phyloP scores from a whole-genome alignment of 805 yeast species.

The Geotrichum ghanense region DNA sequence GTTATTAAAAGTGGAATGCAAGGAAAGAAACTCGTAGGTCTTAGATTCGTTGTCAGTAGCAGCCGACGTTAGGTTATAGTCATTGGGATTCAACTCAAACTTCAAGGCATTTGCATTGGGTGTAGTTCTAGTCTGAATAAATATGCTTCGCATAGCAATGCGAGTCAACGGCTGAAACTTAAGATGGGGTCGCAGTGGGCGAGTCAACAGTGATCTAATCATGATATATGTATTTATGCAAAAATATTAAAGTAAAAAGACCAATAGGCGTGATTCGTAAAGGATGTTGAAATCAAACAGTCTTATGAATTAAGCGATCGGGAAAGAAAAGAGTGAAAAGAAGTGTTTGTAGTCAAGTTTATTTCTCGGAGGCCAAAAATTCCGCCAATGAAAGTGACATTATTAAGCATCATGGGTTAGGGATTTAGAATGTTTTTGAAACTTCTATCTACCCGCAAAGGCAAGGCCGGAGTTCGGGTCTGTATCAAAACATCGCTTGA shows the following conservation, averaged over 20 bases:
- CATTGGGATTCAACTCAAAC: constrained; percentile 28
- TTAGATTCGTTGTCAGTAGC: background rate
- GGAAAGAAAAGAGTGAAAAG: too few relatives aligned
- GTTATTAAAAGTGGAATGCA: background rate
- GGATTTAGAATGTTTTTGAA: too few relatives aligned
- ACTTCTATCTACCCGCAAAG: too few relatives aligned
- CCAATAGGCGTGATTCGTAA: too few relatives aligned
- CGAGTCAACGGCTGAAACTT: background rate
- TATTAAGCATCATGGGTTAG: background rate
- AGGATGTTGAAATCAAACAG: too few relatives aligned
- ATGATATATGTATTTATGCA: too few relatives aligned
- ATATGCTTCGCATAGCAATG: constrained; percentile 11
- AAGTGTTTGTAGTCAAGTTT: too few relatives aligned
- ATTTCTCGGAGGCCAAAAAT: too few relatives aligned
- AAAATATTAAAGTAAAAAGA: too few relatives aligned
- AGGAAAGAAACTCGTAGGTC: background rate
- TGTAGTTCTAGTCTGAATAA: constrained; percentile 71
- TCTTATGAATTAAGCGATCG: too few relatives aligned
- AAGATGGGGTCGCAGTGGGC: background rate
- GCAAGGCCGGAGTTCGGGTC: too few relatives aligned
- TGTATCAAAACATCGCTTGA: too few relatives aligned
- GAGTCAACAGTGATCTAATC: background rate
- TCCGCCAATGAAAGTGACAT: background rate
- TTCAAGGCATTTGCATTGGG: constrained; percentile 83
- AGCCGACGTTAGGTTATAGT: background rate